Conservation (phyloP, 306 rosid species). For the Trichosanthes truncata region DNA sequence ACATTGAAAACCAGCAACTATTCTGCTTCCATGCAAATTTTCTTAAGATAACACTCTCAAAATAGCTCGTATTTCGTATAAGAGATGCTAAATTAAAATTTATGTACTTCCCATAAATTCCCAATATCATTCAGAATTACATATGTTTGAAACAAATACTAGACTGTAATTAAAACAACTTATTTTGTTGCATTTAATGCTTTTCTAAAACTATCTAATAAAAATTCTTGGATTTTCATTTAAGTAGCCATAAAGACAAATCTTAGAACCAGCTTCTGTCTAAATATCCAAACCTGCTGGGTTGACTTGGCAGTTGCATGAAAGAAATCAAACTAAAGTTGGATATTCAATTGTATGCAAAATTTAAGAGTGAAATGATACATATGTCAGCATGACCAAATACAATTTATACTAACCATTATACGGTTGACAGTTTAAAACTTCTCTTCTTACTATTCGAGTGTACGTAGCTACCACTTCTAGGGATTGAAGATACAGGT, state of each 20-base stretch:
- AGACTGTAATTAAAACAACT: background rate
- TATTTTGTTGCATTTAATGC: background rate
- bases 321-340: background rate
- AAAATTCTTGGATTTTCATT: background rate
- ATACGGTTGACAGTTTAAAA: background rate
- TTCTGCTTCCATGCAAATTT: background rate
- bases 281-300: background rate
- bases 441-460: background rate
- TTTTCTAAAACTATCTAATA: background rate
- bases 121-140: background rate
- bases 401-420: background rate
- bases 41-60: background rate
- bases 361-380: background rate
- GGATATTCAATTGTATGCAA: background rate
- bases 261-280: background rate
- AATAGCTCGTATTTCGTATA: background rate
- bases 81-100: background rate
- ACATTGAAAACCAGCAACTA: background rate
- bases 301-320: background rate
- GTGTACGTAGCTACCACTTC: background rate
- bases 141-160: background rate
- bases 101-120: background rate
- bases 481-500: background rate
- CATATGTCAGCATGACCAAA: background rate
- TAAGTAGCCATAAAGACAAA: background rate